A percentile compares a stretch with the other conserved stretches of the same genome.
Evolutionary conservation across 345 rosid species (phyloP).

Genomic region (Arabidopsis thaliana): DNA sequence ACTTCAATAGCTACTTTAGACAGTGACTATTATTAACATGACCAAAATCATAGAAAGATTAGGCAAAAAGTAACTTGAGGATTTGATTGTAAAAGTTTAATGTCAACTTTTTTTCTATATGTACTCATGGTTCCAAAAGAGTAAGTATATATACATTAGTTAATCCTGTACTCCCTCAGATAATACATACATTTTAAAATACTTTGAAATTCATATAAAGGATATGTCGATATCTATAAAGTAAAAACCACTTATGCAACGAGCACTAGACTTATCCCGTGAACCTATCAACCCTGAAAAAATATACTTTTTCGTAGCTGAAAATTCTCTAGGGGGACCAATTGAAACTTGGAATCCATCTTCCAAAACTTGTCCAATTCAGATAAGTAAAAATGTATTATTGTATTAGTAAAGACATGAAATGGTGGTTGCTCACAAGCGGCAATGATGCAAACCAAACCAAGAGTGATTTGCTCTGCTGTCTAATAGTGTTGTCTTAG

Average conservation of each 20-base stretch:
- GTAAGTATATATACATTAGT: neutral
- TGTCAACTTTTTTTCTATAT: neutral
- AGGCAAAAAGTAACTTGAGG: neutral
- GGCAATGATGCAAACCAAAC: constrained; percentile 16
- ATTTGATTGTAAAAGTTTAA: constrained; percentile 16
- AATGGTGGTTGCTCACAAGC: constrained; percentile 32
- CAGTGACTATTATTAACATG: constrained; percentile 14
- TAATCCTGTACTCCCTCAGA: too few relatives aligned
- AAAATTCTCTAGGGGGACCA: constrained; percentile 31
- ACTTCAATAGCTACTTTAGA: constrained; percentile 9
- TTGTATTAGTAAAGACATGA: constrained; percentile 3
- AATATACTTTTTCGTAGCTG: constrained; percentile 18
- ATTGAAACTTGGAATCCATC: constrained; percentile 15
- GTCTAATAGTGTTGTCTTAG: neutral
- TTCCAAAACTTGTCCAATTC: constrained; percentile 2
- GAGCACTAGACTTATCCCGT: constrained; percentile 25
- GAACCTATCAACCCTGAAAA: constrained; percentile 6
- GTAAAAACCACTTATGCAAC: neutral
- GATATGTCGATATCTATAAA: too few relatives aligned
- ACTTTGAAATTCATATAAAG: too few relatives aligned
- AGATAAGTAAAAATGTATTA: neutral
- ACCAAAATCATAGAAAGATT: constrained; percentile 20
- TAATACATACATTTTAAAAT: too few relatives aligned
- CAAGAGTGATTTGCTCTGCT: constrained; percentile 35
- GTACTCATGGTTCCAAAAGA: constrained; percentile 16